A percentile compares a stretch with the other conserved stretches of the same genome.
Evolutionary conservation across 2,329 filamentous ascomycete species (phyloP).

Genomic region (Alternaria sp.): DNA sequence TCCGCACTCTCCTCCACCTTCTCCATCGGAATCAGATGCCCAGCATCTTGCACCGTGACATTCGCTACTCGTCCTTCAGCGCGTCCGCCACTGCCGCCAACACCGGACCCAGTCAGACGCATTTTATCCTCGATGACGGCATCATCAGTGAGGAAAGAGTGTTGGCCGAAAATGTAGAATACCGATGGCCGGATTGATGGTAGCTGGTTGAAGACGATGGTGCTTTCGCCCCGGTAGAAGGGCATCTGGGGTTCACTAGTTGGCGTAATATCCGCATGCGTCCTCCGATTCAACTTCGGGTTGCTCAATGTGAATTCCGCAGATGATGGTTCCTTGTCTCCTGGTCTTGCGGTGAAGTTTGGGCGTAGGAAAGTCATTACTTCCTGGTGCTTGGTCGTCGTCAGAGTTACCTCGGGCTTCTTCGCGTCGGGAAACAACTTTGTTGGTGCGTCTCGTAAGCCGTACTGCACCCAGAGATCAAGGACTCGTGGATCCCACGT

Average conservation of each 20-base stretch:
- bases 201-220: slow-evolving; percentile 63
- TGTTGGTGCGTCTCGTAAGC: slow-evolving; percentile 77
- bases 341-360: slow-evolving; percentile 56
- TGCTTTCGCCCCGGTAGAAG: slow-evolving; percentile 72
- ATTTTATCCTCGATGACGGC: slow-evolving; percentile 65
- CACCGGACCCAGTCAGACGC: slow-evolving; percentile 66
- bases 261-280: slow-evolving; percentile 52
- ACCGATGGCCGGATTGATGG: slow-evolving; percentile 68
- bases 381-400: slow-evolving; percentile 87
- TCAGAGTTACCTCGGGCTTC: slow-evolving; percentile 68
- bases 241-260: slow-evolving; percentile 51
- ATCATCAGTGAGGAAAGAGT: slow-evolving; percentile 62
- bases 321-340: slow-evolving; percentile 54
- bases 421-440: slow-evolving; percentile 57
- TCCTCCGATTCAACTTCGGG: slow-evolving; percentile 45
- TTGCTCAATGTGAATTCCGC: slow-evolving; percentile 36
- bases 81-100: slow-evolving; percentile 71
- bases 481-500: slow-evolving; percentile 83
- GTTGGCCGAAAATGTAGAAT: slow-evolving; percentile 67
- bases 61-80: slow-evolving; percentile 71
- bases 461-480: slow-evolving; percentile 73
- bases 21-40: slow-evolving; percentile 88
- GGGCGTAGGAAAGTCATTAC: slow-evolving; percentile 78
- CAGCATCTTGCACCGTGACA: slow-evolving; percentile 68
- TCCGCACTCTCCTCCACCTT: slow-evolving; percentile 70